Evolutionary conservation across 352 stramenopile species (phyloP).

Genomic region (Poterioochromonas sp.): DNA sequence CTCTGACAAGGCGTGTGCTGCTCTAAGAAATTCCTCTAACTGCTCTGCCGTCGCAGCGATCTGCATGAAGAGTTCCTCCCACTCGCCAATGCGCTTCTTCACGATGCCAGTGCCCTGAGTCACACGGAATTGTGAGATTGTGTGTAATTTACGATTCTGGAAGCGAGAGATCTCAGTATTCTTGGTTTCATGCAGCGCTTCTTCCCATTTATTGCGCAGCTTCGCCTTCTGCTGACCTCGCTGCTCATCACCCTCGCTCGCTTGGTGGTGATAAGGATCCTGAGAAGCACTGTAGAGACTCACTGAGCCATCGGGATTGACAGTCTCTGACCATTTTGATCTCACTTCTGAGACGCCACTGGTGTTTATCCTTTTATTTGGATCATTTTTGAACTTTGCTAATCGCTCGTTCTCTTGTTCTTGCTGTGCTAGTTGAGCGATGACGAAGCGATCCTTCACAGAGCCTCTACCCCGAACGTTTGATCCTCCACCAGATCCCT

Average conservation of each 20-base stretch:
- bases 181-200: conserved; percentile 8
- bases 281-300: background rate
- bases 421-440: background rate
- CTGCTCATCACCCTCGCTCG: background rate
- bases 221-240: background rate
- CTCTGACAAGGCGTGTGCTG: background rate
- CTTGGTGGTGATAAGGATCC: background rate
- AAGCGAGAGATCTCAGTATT: background rate
- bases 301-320: background rate
- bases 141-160: background rate
- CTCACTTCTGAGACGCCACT: background rate
- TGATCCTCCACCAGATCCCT: too few relatives aligned
- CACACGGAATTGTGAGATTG: conserved; percentile 21
- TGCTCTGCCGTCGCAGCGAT: conserved; percentile 21
- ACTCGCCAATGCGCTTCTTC: conserved; percentile 31
- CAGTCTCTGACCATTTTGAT: background rate
- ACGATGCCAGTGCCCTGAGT: conserved; percentile 24
- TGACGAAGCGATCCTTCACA: conserved; percentile 28
- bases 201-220: background rate
- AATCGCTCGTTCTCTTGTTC: background rate
- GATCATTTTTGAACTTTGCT: conserved; percentile 1
- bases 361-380: background rate
- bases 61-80: conserved; percentile 32
- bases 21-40: background rate
- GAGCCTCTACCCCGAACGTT: background rate